Percentiles rank a stretch among this genome's conserved stretches.
Conservation (phyloP, 2,329 filamentous ascomycete genomes). For the Paraphoma chrysanthemicola region DNA sequence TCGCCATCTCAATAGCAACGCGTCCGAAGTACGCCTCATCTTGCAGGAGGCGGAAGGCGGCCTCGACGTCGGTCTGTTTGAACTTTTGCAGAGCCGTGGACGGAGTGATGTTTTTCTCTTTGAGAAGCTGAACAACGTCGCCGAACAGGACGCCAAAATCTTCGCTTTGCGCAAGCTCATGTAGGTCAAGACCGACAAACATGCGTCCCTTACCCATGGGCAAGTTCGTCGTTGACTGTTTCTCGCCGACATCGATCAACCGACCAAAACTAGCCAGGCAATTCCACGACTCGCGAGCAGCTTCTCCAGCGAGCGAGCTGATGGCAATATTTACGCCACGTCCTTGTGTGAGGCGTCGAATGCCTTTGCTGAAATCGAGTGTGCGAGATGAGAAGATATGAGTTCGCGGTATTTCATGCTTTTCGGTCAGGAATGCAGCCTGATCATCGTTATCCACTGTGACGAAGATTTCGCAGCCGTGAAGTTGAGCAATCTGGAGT, state of each 20-base stretch:
- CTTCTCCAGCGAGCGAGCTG: conserved; percentile 32
- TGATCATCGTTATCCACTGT: conserved; percentile 20
- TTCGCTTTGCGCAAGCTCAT: conserved; percentile 3
- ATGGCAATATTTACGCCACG: conserved; percentile 45
- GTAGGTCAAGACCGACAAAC: conserved; percentile 6
- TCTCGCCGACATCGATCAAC: conserved; percentile 29
- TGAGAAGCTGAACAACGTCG: conserved; percentile 1
- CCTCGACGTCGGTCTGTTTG: conserved; percentile 15
- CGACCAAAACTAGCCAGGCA: conserved; percentile 40
- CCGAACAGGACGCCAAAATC: conserved; percentile 3
- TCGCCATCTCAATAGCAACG: conserved; percentile 13
- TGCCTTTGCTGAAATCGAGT: conserved; percentile 1
- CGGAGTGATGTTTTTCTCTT: background rate
- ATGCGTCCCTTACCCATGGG: conserved; percentile 6
- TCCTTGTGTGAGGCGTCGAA: conserved; percentile 20
- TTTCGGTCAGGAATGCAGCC: conserved; percentile 6
- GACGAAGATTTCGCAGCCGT: conserved; percentile 19
- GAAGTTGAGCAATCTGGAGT: conserved; percentile 14
- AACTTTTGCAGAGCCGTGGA: conserved; percentile 3
- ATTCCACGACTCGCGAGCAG: conserved; percentile 24
- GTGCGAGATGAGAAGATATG: conserved; percentile 34
- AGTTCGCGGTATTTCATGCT: conserved; percentile 18
- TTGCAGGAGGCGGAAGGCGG: conserved; percentile 23
- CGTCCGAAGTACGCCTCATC: conserved; percentile 7
- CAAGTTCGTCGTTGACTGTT: background rate